Percentiles rank a stretch among this genome's conserved stretches.
Conservation (phyloP, 2,329 filamentous ascomycete genomes). For the Diaporthe vaccinii region DNA sequence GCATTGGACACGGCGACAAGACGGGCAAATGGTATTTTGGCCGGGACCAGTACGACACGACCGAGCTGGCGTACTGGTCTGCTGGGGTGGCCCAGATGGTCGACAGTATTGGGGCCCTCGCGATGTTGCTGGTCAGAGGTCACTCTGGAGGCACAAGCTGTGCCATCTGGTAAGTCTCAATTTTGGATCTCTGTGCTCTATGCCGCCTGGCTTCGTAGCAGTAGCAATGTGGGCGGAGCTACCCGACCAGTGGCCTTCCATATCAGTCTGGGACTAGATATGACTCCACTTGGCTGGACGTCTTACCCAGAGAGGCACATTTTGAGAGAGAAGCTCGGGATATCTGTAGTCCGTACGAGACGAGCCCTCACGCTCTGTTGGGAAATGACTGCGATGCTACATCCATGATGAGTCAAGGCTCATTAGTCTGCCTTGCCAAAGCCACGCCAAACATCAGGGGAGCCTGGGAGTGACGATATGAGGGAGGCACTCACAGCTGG, state of each 20-base stretch:
- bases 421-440: too few relatives aligned
- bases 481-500: too few relatives aligned
- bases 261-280: neutral
- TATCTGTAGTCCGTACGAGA: neutral
- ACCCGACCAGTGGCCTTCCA: neutral
- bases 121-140: conserved; percentile 59
- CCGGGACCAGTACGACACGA: conserved; percentile 58
- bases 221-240: neutral
- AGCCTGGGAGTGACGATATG: neutral
- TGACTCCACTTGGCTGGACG: neutral
- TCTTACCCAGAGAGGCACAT: neutral
- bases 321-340: neutral
- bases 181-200: conserved; percentile 6
- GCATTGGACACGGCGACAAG: conserved; percentile 57
- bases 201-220: too few relatives aligned
- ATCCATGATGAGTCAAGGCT: neutral
- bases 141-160: conserved; percentile 64
- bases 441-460: neutral
- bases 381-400: neutral
- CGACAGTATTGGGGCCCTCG: conserved; percentile 55
- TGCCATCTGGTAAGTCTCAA: conserved; percentile 60
- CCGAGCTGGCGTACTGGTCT: conserved; percentile 64
- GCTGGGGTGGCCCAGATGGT: conserved; percentile 59
- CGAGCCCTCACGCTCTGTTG: neutral
- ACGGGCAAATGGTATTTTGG: conserved; percentile 60